These are phyloP conservation scores for Blastocystis sp. DNA, from an alignment of 352 stramenopile species.

Conservation along the genomic window DNA sequence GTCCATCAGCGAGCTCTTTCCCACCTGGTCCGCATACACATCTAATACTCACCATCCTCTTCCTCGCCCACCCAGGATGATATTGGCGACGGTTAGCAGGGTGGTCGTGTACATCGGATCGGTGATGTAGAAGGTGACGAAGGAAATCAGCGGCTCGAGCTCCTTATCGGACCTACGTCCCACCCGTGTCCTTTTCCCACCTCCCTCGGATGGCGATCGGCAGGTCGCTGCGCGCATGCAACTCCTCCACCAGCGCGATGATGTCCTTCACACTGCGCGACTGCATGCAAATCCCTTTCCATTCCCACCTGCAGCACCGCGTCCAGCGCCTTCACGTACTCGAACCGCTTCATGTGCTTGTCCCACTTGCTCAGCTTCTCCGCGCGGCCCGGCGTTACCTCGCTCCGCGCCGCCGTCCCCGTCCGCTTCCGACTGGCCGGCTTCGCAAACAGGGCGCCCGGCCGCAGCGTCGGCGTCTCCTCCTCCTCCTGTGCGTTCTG, in stretches of 20 bases:
- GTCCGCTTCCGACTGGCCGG: neutral
- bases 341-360: slow-evolving; percentile 18
- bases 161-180: slow-evolving; percentile 12
- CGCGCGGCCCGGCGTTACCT: no score
- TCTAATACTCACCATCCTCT: neutral
- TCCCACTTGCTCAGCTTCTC: slow-evolving; percentile 13
- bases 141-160: slow-evolving; percentile 29
- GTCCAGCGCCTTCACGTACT: slow-evolving; percentile 50
- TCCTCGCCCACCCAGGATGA: neutral
- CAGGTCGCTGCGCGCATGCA: slow-evolving; percentile 3
- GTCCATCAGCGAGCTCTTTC: slow-evolving; percentile 18
- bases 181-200: neutral
- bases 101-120: slow-evolving; percentile 6
- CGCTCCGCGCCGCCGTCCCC: neutral
- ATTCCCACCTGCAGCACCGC: slow-evolving; percentile 17
- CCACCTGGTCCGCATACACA: neutral
- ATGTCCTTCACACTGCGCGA: neutral
- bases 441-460: neutral
- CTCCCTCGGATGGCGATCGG: neutral
- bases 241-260: slow-evolving; percentile 19
- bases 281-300: neutral
- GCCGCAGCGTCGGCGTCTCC: neutral
- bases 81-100: neutral
- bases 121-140: neutral
- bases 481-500: neutral